These are phyloP conservation scores for Tulasnella sp. DNA, from an alignment of 768 basidiomycete genomes.

Conservation along the genomic window DNA sequence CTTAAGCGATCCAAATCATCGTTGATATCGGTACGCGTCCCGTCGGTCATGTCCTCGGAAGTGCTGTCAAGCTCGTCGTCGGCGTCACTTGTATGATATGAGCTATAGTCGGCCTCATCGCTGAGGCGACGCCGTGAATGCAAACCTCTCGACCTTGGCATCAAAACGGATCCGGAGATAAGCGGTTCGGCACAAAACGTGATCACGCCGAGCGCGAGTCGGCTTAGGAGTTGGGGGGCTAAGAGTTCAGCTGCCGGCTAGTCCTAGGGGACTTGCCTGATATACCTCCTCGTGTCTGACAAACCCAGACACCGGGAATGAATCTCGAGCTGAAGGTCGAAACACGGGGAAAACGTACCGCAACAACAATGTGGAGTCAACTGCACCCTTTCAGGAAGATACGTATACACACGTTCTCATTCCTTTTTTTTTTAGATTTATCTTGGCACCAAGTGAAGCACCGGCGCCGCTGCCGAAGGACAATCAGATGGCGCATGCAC, in stretches of 20 bases:
- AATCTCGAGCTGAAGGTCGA: not conserved
- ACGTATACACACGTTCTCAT: not conserved
- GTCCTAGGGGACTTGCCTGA: not conserved
- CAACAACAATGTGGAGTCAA: not conserved
- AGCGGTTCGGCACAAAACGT: no score
- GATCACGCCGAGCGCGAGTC: no score
- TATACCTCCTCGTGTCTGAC: not conserved
- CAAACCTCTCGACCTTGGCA: not conserved
- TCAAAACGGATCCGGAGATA: not conserved
- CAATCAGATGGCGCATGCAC: not conserved
- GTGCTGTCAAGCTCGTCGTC: not conserved
- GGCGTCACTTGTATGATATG: not conserved
- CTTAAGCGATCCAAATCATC: not conserved
- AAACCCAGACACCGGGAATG: not conserved
- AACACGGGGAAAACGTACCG: not conserved
- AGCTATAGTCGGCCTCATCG: conserved; percentile 27
- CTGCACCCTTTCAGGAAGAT: not conserved
- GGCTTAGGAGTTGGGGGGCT: not conserved
- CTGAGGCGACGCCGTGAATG: conserved; percentile 9
- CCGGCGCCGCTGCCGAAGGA: not conserved
- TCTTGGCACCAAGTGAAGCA: not conserved
- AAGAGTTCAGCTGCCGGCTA: not conserved
- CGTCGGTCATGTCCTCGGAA: not conserved
- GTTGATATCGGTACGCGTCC: not conserved
- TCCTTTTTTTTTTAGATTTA: not conserved